A percentile compares a stretch with the other conserved stretches of the same genome.
Conservation (phyloP, 148 eudicot species). For the Rheum nobile region DNA sequence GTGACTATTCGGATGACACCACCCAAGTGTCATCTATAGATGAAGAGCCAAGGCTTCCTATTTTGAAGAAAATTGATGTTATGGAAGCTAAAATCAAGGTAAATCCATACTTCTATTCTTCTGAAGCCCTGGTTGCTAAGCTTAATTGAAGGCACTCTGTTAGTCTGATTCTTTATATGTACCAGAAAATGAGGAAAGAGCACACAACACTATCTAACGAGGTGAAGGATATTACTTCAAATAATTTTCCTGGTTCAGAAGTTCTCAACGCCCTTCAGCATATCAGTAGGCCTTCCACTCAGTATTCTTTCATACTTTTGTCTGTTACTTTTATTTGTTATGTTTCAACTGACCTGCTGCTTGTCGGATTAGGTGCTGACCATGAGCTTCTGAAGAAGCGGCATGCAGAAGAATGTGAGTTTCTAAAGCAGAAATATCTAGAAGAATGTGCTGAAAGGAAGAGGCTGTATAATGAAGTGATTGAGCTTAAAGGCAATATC, state of each 20-base stretch:
- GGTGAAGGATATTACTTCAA: slow-evolving; percentile 49
- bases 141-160: neutral
- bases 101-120: neutral
- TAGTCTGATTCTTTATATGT: slow-evolving; percentile 7
- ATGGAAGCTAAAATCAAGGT: slow-evolving; percentile 56
- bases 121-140: neutral
- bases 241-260: slow-evolving; percentile 62
- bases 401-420: slow-evolving; percentile 45
- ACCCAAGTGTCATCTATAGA: slow-evolving; percentile 17
- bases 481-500: slow-evolving; percentile 95
- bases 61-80: slow-evolving; percentile 48
- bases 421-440: slow-evolving; percentile 51
- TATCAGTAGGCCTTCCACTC: slow-evolving; percentile 41
- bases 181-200: slow-evolving; percentile 67
- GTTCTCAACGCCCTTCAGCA: slow-evolving; percentile 52
- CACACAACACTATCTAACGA: slow-evolving; percentile 43
- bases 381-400: slow-evolving; percentile 54
- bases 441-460: slow-evolving; percentile 66
- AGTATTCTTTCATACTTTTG: neutral
- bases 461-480: slow-evolving; percentile 87
- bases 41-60: slow-evolving; percentile 59
- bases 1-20: slow-evolving; percentile 24
- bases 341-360: neutral
- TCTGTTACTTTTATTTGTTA: neutral
- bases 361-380: slow-evolving; percentile 41